These are phyloP conservation scores for sunflower (Helianthus annuus) DNA, from an alignment of 129 eudicot genomes.

Conservation along the genomic window DNA sequence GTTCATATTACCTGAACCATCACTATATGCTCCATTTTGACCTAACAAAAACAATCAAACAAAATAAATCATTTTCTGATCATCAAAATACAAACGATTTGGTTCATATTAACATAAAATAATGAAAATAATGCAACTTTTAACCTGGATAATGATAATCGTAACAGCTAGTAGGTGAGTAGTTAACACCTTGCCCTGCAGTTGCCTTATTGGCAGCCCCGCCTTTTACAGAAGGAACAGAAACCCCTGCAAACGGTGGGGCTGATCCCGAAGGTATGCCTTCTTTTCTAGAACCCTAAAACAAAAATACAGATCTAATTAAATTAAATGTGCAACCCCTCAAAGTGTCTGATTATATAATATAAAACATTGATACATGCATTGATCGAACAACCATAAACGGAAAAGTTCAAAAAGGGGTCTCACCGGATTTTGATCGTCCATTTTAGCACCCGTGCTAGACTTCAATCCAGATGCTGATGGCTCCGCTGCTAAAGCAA, in stretches of 20 bases:
- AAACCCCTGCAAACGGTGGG: conserved; percentile 27
- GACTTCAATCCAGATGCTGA: conserved; percentile 45
- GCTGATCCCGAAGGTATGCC: conserved; percentile 34
- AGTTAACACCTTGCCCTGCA: conserved; percentile 45
- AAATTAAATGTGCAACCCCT: neutral
- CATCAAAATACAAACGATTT: neutral
- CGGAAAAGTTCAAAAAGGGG: neutral
- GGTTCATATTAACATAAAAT: neutral
- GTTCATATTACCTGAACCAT: conserved; percentile 37
- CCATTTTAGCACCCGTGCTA: conserved; percentile 34
- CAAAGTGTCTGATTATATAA: neutral
- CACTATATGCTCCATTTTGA: conserved; percentile 50
- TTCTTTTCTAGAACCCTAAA: conserved; percentile 52
- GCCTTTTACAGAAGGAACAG: conserved; percentile 44
- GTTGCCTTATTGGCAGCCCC: conserved; percentile 33
- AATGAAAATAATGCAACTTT: conserved; percentile 15
- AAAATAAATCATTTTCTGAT: neutral
- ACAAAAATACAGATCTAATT: neutral
- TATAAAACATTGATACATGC: neutral
- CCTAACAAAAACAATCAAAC: conserved; percentile 38
- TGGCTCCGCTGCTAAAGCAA: conserved; percentile 42
- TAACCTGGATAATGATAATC: conserved; percentile 79
- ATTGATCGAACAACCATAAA: neutral
- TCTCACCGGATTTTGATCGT: conserved; percentile 48
- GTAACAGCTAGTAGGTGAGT: conserved; percentile 54